These are phyloP conservation scores for Citrus medica DNA, from an alignment of 345 rosid species.

Conservation along the genomic window DNA sequence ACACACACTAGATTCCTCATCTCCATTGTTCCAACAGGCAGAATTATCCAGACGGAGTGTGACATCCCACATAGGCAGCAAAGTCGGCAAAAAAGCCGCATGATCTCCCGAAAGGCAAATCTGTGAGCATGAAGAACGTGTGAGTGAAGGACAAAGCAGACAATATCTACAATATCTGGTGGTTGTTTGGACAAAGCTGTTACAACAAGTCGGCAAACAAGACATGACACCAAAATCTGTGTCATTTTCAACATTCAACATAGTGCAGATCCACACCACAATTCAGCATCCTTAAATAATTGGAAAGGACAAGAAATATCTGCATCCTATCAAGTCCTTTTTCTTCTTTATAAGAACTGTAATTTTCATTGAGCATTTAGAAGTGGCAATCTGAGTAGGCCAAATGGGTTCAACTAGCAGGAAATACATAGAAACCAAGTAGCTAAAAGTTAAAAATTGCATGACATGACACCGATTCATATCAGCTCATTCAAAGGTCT, in stretches of 20 bases:
- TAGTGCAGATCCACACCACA: slow-evolving; percentile 42
- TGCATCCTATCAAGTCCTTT: slow-evolving; percentile 4
- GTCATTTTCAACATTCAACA: slow-evolving; percentile 39
- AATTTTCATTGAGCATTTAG: background rate
- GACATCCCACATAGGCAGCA: background rate
- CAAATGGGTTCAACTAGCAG: background rate
- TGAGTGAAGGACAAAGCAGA: background rate
- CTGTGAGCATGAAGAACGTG: background rate
- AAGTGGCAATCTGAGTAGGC: slow-evolving; percentile 4
- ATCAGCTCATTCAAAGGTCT: background rate
- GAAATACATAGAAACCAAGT: background rate
- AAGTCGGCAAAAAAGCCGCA: background rate
- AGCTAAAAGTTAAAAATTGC: background rate
- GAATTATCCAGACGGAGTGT: background rate
- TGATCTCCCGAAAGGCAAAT: background rate
- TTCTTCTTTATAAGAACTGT: background rate
- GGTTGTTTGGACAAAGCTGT: no score
- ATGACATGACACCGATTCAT: background rate
- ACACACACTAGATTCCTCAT: slow-evolving; percentile 3
- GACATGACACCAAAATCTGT: slow-evolving; percentile 34
- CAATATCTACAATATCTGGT: no score
- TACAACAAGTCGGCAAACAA: slow-evolving; percentile 22
- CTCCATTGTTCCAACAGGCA: background rate
- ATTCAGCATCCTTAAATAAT: slow-evolving; percentile 23
- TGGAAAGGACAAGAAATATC: slow-evolving; percentile 13